A percentile compares a stretch with the other conserved stretches of the same genome.
Conservation (phyloP, 106 monocot genomes). For the Posidonia australis region DNA sequence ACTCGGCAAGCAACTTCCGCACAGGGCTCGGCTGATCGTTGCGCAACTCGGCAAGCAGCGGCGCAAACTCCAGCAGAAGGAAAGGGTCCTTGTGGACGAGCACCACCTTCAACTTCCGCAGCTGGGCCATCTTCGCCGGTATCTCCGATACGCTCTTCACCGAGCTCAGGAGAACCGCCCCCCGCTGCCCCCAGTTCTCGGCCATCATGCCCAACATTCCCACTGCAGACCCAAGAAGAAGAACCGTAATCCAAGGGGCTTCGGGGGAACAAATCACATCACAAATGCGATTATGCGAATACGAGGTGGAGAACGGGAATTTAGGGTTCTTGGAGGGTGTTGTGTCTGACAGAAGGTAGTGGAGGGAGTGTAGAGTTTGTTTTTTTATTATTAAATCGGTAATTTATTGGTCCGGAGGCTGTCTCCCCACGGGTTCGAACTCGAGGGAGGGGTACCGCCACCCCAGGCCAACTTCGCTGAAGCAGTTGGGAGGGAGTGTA, state of each 20-base stretch:
- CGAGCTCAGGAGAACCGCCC: conserved; percentile 30
- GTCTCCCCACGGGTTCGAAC: too few relatives aligned
- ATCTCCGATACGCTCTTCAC: conserved; percentile 22
- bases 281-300: too few relatives aligned
- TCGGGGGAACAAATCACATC: not conserved
- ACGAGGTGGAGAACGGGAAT: not conserved
- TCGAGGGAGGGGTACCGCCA: too few relatives aligned
- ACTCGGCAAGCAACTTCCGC: conserved; percentile 66
- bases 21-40: conserved; percentile 43
- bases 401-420: too few relatives aligned
- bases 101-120: conserved; percentile 50
- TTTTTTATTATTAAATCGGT: too few relatives aligned
- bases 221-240: too few relatives aligned
- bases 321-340: not conserved
- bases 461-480: too few relatives aligned
- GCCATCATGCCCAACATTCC: conserved; percentile 42
- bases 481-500: too few relatives aligned
- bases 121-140: conserved; percentile 41
- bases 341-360: not conserved
- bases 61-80: conserved; percentile 41
- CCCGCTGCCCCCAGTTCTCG: conserved; percentile 36
- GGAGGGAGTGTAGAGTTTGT: not conserved
- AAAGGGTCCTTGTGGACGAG: conserved; percentile 39
- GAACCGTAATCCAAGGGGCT: too few relatives aligned
- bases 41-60: conserved; percentile 43